Evolutionary conservation across 2,329 filamentous ascomycete species (phyloP), one percentile per base, ranked within the genome.

Genomic region (Colletotrichum tropicale): DNA sequence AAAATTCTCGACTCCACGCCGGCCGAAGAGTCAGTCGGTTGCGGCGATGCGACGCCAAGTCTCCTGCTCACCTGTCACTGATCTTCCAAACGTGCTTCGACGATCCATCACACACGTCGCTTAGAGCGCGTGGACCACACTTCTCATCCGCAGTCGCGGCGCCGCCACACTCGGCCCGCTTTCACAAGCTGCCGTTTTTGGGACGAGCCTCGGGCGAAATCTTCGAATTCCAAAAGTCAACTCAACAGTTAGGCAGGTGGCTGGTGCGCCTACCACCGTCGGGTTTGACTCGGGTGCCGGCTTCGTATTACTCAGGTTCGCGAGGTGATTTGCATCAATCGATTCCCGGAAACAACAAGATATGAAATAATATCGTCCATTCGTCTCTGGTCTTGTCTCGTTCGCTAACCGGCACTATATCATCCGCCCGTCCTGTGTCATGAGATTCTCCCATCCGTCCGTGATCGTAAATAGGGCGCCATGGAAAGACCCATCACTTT

Each of bases 131-230:
- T 58, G 30, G 73, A 26, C 58, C 70, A 66, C 55, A 55, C 28
- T 68, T 43, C 36, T 66, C 62, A 67, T 30, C 62, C 21, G 12
- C 62, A 8, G 28, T n/a, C 38, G 24, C 26, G 43, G 43, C 62
- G 38, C 36, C 73, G 62, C 70, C 55, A 64, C 28, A 68, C 64
- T 58, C 70, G 70, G 64, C 62, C 73, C 70, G 64, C 70, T 69
- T 68, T 75, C 73, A 75, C 73, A 75, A 73, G 70, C 43, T 75
- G 43, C 64, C 73, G 64, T 58, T 68, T 34, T 64, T 75, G 64
- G 73, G 73, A 73, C 16, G 73, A 73, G 70, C 73, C 73, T 75
- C 73, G 73, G 73, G 30, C 58, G 34, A 30, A 48, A 26, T 24
- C 34, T 9, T 56, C 8, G 13, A 61, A 66, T 62, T 52, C 71